Evolutionary conservation across 495 filamentous ascomycete genomes (phyloP), one percentile per base, ranked within the genome.

Genomic region (Aspergillus hancockii): DNA sequence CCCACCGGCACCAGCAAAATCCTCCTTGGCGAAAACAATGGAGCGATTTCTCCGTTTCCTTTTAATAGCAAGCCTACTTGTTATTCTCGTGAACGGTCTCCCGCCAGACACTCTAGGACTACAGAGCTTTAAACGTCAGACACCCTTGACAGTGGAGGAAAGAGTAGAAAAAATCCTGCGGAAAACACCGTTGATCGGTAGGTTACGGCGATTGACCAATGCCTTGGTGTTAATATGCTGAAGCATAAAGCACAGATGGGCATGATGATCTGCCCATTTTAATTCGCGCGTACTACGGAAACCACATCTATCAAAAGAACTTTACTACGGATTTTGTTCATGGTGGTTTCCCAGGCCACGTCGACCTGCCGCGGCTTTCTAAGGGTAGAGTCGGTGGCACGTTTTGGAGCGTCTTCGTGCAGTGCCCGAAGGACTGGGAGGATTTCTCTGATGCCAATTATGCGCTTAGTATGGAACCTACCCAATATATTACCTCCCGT

Each of bases 341-440:
- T 8, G 90, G 90, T 21, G 83, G 81, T 5, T 70, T 96, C 41
- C 52, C 62, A 0, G 74, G 69, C n/a, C 92, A 98, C 63, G 89
- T 95, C 40, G 93, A 98, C 70, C 70, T 97, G 8, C 89, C 90
- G 0, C 77, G 85, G n/a, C 70, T 87, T 32, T 64, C 62, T 13
- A 36, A 71, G 21, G 83, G 83, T 5, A 68, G 70, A 28, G 76
- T 82, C 19, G 81, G 83, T 25, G 81, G 93, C 25, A 86, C 90
- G 8, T 97, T 98, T 70, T 98, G 94, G 94, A 93, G 89, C 71
- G 91, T 92, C 18, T 98, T 80, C 65, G 83, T 90, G 22, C 82
- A 81, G 0, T 98, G 93, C 69, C 91, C 93, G 0, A 66, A 67
- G n/a, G 81, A 92, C 58, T 80, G 83, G 43, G 76, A 72, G 0